phyloP scores from a whole-genome alignment of 768 basidiomycete species.

The Multifurca ochricompacta region DNA sequence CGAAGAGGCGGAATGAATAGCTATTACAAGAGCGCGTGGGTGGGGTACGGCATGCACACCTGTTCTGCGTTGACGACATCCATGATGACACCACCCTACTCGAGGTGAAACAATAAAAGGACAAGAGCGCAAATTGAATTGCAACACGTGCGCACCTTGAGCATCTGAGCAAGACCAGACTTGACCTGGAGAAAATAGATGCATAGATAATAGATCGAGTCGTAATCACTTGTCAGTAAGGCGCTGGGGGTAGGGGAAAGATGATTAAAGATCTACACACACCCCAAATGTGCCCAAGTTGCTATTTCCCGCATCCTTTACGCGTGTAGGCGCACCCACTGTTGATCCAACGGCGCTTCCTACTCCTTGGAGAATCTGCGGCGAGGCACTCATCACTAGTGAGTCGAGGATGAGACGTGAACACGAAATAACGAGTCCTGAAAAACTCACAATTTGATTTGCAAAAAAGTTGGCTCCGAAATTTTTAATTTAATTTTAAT shows the following conservation, averaged over 20 bases:
- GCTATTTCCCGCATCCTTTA: conserved; percentile 45
- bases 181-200: conserved; percentile 53
- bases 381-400: conserved; percentile 24
- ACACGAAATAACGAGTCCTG: background rate
- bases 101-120: conserved; percentile 3
- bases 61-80: conserved; percentile 83
- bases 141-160: conserved; percentile 52
- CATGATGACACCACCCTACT: conserved; percentile 85
- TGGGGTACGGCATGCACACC: conserved; percentile 26
- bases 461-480: background rate
- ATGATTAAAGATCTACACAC: conserved; percentile 22
- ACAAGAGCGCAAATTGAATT: conserved; percentile 10
- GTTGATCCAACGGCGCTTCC: conserved; percentile 35
- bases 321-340: conserved; percentile 45
- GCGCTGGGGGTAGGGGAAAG: background rate
- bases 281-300: conserved; percentile 71
- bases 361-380: conserved; percentile 27
- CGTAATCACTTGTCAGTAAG: background rate
- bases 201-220: conserved; percentile 11
- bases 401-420: conserved; percentile 5
- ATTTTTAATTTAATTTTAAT: background rate
- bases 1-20: conserved; percentile 23
- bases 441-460: background rate
- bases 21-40: background rate
- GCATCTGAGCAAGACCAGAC: conserved; percentile 93